These are phyloP conservation scores for Colletotrichum orchidophilum DNA, from an alignment of 2,329 filamentous ascomycete species.

Conservation along the genomic window DNA sequence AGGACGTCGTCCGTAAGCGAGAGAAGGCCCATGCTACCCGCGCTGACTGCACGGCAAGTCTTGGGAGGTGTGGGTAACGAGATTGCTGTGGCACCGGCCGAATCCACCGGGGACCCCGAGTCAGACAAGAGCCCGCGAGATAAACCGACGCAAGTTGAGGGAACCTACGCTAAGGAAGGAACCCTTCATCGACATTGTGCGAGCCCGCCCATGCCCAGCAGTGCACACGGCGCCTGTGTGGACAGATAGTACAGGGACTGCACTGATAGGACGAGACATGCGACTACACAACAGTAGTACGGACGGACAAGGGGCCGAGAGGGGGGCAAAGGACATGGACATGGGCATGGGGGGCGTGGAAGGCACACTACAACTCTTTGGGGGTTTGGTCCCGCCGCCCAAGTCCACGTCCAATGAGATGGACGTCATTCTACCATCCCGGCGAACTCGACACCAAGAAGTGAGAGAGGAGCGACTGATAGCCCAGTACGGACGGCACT, in stretches of 20 bases:
- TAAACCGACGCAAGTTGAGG: constrained; percentile 24
- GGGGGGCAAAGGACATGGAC: constrained; percentile 19
- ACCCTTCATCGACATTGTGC: neutral
- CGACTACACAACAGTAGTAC: neutral
- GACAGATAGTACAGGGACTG: neutral
- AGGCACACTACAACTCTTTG: constrained; percentile 1
- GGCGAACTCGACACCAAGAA: constrained; percentile 29
- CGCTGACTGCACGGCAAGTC: constrained; percentile 23
- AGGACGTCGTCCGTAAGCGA: constrained; percentile 7
- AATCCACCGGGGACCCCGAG: constrained; percentile 31
- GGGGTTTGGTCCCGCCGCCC: constrained; percentile 10
- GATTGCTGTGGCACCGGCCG: constrained; percentile 32
- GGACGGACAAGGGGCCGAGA: constrained; percentile 4
- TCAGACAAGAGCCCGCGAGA: constrained; percentile 25
- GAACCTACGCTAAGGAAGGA: constrained; percentile 17
- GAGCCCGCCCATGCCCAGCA: constrained; percentile 9
- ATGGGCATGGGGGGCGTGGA: constrained; percentile 21
- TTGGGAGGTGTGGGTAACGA: constrained; percentile 21
- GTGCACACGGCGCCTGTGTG: neutral
- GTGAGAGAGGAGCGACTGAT: constrained; percentile 14
- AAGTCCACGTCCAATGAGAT: constrained; percentile 23
- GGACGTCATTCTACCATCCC: constrained; percentile 32
- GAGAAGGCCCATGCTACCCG: neutral
- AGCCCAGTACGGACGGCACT: constrained; percentile 12
- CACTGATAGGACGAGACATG: constrained; percentile 13